Evolutionary conservation across 371 early-diverging fungal species (phyloP), one percentile per base, ranked within the genome.

Genomic region (Mortierella sp.): DNA sequence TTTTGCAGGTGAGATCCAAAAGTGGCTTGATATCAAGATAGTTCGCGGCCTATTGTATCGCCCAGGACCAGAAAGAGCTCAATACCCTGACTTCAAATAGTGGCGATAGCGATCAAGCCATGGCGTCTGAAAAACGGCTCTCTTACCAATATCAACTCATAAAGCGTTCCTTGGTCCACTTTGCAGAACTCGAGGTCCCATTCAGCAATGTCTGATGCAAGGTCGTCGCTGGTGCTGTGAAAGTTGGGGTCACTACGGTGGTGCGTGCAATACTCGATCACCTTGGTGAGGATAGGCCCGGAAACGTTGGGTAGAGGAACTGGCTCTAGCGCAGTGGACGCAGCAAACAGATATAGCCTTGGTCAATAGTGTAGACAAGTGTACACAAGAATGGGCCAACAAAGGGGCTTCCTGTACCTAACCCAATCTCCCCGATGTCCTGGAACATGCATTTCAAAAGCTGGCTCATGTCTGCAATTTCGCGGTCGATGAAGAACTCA

Each of bases 251-350:
- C 93, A 76, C 91, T 79, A 54, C 89, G 90, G 83, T 95, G 94
- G 73, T 94, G 91, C 21, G 84, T 83, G 65, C 93, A 93, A 73
- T 92, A 95, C 28, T 94, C 93, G 48, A 95, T 88, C 8, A 95
- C 91, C 68, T 90, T 92, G 31, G 81, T 71, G 27, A 94, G 85
- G 41, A 94, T 91, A 8, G 92, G 87, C 16, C 89, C 92, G 51
- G 90, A 86, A n/a, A 95, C 93, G 78, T 94, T 94, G n/a, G 96
- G 94, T 17, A 95, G 82, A 0, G 94, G 94, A 24, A 94, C 90
- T 63, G 85, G 82, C 81, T 61, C 34, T 64, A 43, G n/a, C n/a
- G 13, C 17, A 51, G 3, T 7, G n/a, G 45, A 21, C n/a, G 41
- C 25, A 16, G 16, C 50, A 49, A 21, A 49, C 16, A 28, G 29